Percentiles rank a stretch among this genome's conserved stretches.
phyloP scores from a whole-genome alignment of 192 early-diverging fungal genomes.

The Geranomyces variabilis region DNA sequence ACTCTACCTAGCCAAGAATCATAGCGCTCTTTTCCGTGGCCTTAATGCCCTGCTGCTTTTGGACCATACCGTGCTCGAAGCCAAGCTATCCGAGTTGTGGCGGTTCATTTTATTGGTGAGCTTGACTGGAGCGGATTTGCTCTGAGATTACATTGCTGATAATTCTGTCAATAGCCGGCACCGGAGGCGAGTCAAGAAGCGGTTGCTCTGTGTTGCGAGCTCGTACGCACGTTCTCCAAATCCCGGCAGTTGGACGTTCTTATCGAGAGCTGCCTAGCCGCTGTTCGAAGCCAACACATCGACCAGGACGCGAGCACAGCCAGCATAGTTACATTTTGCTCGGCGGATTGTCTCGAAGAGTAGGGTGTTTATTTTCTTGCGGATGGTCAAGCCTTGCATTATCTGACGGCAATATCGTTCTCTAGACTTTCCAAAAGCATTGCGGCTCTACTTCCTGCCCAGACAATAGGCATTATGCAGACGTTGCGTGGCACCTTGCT shows the following conservation, averaged over 20 bases:
- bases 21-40: not conserved
- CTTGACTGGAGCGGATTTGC: no score
- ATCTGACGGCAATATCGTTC: not conserved
- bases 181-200: slow-evolving; percentile 4
- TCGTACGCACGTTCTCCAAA: slow-evolving; percentile 31
- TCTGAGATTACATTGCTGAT: no score
- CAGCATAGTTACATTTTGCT: slow-evolving; percentile 6
- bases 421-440: not conserved
- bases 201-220: slow-evolving; percentile 6
- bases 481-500: not conserved
- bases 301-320: not conserved
- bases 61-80: slow-evolving; percentile 27
- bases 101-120: slow-evolving; percentile 1
- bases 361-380: slow-evolving; percentile 6
- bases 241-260: slow-evolving; percentile 28
- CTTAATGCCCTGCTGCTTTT: slow-evolving; percentile 25
- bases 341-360: slow-evolving; percentile 5
- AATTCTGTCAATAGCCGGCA: not conserved
- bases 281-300: slow-evolving; percentile 12
- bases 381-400: no score
- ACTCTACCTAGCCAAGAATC: not conserved
- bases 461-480: slow-evolving; percentile 19
- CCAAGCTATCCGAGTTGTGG: slow-evolving; percentile 26
- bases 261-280: not conserved
- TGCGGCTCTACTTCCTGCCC: slow-evolving; percentile 22